Conservation (phyloP, 768 basidiomycete genomes). For the Xerocomellus dryophilus region DNA sequence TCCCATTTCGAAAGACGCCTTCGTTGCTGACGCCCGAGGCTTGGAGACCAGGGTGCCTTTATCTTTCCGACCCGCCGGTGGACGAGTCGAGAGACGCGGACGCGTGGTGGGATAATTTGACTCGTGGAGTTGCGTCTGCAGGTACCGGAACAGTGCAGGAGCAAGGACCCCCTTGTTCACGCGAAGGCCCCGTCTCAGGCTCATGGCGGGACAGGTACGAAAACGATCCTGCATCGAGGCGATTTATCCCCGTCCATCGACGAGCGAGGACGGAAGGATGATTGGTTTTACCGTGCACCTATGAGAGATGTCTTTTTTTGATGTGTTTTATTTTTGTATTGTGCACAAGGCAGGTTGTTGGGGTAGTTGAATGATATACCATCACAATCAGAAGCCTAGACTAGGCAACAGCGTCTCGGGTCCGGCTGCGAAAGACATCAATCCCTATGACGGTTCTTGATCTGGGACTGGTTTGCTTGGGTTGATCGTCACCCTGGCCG, state of each 20-base stretch:
- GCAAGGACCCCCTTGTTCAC: no score
- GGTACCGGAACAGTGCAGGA: no score
- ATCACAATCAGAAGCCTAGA: neutral
- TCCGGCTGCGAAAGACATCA: no score
- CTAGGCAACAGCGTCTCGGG: neutral
- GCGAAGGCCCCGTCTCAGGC: neutral
- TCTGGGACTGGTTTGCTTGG: neutral
- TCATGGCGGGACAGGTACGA: conserved; percentile 24
- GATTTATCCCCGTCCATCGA: neutral
- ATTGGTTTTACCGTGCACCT: no score
- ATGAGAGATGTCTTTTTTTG: neutral
- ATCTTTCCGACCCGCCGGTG: conserved; percentile 9
- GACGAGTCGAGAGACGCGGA: conserved; percentile 4
- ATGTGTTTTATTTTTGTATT: conserved; percentile 3
- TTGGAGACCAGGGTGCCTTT: conserved; percentile 17
- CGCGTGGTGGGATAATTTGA: conserved; percentile 11
- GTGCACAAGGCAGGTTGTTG: neutral
- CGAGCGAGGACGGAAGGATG: conserved; percentile 10
- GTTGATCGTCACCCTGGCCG: conserved; percentile 59
- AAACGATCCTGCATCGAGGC: conserved; percentile 22
- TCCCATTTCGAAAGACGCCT: conserved; percentile 7
- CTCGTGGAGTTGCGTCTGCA: neutral
- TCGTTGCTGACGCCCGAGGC: conserved; percentile 6
- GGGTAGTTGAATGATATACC: no score
- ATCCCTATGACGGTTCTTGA: neutral